Evolutionary conservation across 805 yeast genomes (phyloP).

Genomic region (Candida germanica): DNA sequence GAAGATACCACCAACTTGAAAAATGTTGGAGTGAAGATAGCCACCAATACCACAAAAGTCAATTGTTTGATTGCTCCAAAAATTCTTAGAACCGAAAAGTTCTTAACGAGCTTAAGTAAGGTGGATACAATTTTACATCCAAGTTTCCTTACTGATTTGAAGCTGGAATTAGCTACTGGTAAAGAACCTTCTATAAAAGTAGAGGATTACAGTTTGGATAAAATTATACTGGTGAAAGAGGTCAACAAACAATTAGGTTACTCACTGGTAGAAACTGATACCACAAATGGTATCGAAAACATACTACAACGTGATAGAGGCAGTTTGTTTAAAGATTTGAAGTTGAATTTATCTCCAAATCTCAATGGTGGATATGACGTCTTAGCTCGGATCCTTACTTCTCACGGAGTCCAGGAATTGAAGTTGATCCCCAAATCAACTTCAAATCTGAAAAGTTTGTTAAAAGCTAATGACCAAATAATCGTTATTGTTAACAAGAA

Average conservation of each 20-base stretch:
- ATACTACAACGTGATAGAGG: conserved; percentile 22
- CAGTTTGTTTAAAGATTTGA: conserved; percentile 45
- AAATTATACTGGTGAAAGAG: conserved; percentile 25
- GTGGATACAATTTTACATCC: conserved; percentile 57
- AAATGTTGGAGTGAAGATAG: conserved; percentile 56
- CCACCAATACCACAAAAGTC: conserved; percentile 34
- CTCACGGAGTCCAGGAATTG: conserved; percentile 51
- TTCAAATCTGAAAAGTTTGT: conserved; percentile 11
- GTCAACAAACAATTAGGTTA: conserved; percentile 29
- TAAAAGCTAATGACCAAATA: conserved; percentile 1
- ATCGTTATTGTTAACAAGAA: conserved; percentile 31
- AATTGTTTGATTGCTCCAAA: conserved; percentile 72
- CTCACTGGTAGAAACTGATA: conserved; percentile 7
- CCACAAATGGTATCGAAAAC: conserved; percentile 16
- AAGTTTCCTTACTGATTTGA: conserved; percentile 45
- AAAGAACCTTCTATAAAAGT: conserved; percentile 11
- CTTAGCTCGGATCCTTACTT: conserved; percentile 52
- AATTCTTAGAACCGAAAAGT: conserved; percentile 83
- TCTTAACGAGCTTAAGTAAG: conserved; percentile 63
- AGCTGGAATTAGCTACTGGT: conserved; percentile 17
- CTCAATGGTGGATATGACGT: conserved; percentile 60
- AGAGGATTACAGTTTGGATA: conserved; percentile 34
- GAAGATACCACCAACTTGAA: conserved; percentile 43
- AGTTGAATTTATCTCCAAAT: conserved; percentile 53
- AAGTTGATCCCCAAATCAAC: conserved; percentile 9